Evolutionary conservation across 192 early-diverging fungal genomes (phyloP), one percentile per base, ranked within the genome.

Genomic region (Chytriomyces confervae): DNA sequence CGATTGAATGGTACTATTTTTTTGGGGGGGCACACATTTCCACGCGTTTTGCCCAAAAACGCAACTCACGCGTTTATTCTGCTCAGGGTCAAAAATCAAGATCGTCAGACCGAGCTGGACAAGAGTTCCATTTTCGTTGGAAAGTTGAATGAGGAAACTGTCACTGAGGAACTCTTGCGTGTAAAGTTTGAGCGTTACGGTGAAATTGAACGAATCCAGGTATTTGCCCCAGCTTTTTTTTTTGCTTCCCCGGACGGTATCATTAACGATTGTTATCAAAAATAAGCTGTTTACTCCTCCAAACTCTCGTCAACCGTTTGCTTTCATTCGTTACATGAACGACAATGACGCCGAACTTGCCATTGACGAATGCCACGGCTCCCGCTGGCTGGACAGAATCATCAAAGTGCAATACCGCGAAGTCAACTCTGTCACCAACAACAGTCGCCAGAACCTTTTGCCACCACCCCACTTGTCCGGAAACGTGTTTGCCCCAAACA

Each of bases 361-460:
- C 23, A 76, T 76, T 44, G 74, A 76, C 46, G 74, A 76, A 47
- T 20, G 48, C 9, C 74, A 76, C 43, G 74, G 74, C 9, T 49
- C 45, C 9, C 18, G 61, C 18, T 76, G 74, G 74, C 63, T 76
- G 7, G 74, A 66, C 20, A 11, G 49, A 10, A 66, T 76, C 62
- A 76, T 76, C 49, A 76, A 76, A 50, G 74, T 76, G 1, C 47
- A 66, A 50, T 76, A 66, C 36, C 74, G 74, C 23, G 74, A 76
- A 51, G 63, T 65, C 13, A 16, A 65, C 36, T 36, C 36, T 36
- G 36, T 4, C 36, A 36, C 36, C 36, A 36, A 36, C 36, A 2
- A 36, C 36, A 36, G 36, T 36, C 36, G 36, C 36, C 36, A 36
- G 36, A 36, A 36, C 36, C 36, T 36, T 36, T 36, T 36, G 36